phyloP scores from a whole-genome alignment of 2,329 filamentous ascomycete species.

The Trichoderma asperellum region DNA sequence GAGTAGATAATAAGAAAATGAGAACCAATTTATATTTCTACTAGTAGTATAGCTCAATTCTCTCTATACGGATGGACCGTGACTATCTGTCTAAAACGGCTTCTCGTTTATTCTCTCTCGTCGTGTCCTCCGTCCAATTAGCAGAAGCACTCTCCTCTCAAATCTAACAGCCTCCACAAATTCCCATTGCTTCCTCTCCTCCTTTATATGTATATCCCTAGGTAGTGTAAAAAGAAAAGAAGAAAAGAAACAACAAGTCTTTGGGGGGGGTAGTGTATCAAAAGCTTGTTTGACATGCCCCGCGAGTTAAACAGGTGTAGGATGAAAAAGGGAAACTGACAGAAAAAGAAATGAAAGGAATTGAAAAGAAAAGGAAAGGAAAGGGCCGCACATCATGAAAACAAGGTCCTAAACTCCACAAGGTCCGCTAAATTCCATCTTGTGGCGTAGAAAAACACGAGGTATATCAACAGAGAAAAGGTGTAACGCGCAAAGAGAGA shows the following conservation, averaged over 20 bases:
- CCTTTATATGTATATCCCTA: slow-evolving; percentile 8
- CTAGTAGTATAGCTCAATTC: neutral
- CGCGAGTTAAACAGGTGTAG: slow-evolving; percentile 8
- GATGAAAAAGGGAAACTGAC: neutral
- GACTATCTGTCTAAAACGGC: slow-evolving; percentile 1
- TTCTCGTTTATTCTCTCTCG: neutral
- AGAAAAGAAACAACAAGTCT: slow-evolving; percentile 2
- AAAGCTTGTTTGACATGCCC: slow-evolving; percentile 13
- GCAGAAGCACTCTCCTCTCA: neutral
- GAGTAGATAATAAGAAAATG: neutral
- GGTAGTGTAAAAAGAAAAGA: neutral
- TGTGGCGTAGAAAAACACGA: neutral
- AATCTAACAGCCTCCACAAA: neutral
- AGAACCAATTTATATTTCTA: slow-evolving; percentile 16
- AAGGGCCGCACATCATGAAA: neutral
- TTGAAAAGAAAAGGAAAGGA: neutral
- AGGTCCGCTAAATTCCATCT: neutral
- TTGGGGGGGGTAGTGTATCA: neutral
- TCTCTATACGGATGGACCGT: slow-evolving; percentile 2
- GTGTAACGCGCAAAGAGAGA: neutral
- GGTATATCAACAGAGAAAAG: neutral
- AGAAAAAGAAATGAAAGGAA: neutral
- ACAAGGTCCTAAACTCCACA: neutral
- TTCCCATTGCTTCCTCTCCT: neutral
- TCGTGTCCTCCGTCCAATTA: neutral